Base-by-base conservation (phyloP, 257 asterid species). In the Vinca minor region DNA sequence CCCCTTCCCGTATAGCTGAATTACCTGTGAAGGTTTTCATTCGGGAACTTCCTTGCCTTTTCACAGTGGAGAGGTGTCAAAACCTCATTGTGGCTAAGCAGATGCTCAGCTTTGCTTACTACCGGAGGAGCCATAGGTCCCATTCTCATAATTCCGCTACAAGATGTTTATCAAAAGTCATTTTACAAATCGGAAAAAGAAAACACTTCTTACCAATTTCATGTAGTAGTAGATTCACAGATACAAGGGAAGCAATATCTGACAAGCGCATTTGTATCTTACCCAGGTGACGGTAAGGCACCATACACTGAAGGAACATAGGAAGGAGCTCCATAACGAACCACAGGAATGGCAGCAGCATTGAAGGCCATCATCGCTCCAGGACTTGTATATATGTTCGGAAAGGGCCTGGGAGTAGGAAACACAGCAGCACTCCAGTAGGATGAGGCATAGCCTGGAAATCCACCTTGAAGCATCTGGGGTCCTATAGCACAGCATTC, bases 341-440 rank as follows among this genome's bases (percentile, higher is more conserved):
- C 47, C 39, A 60, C 63, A 10, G 88, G 87, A 69, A 82, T 79
- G 71, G 83, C 62, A 64, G 80, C 52, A 45, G 86, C 81, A 78
- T 74, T 82, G 84, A 80, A 88, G 25, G 83, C 79, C 88, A 84
- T 81, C 88, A 79, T 81, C 31, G n/a, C n/a, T n/a, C 82, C 71
- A 59, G 89, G 88, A 75, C 65, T 79, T 52, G 66, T 53, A 42
- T 87, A 86, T 76, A 85, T 77, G 78, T 75, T 75, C 71, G 79
- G 81, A 72, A 77, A 82, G 20, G 89, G 89, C 59, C 78, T 67
- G 59, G 61, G 60, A 14, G 81, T 78, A 57, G 92, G 77, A 67
- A 73, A 54, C 26, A 80, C 61, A 70, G 82, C 69, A 75, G 74
- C 73, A 73, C 79, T 81, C 95, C 94, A 92, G 67, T 79, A 86